Percentiles rank a stretch among this genome's conserved stretches.
These are phyloP conservation scores for Huntiella decipiens DNA, from an alignment of 2,329 filamentous ascomycete species.

Conservation along the genomic window DNA sequence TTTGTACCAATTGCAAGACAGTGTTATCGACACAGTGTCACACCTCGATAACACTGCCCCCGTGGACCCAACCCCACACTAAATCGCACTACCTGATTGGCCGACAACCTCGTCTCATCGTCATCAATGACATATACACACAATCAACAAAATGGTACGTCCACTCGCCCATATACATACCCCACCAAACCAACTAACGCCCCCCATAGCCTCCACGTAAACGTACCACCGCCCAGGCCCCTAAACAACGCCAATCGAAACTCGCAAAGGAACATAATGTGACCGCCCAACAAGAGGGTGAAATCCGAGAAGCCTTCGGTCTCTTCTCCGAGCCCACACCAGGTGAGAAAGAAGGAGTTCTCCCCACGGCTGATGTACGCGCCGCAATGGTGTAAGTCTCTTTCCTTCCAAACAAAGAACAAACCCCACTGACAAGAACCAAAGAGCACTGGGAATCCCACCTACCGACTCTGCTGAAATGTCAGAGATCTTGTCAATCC, in stretches of 20 bases:
- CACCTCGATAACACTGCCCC: too few relatives aligned
- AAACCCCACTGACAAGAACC: neutral
- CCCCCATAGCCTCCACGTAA: constrained; percentile 28
- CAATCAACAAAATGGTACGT: too few relatives aligned
- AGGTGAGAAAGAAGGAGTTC: constrained; percentile 53
- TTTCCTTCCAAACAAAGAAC: neutral
- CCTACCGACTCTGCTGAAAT: constrained; percentile 48
- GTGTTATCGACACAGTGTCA: too few relatives aligned
- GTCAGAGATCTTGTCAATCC: constrained; percentile 53
- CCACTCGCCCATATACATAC: too few relatives aligned
- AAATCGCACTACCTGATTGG: too few relatives aligned
- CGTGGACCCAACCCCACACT: too few relatives aligned
- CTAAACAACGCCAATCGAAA: constrained; percentile 49
- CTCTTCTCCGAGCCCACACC: constrained; percentile 58
- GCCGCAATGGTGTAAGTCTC: constrained; percentile 49
- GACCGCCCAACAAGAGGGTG: constrained; percentile 62
- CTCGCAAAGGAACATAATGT: constrained; percentile 86
- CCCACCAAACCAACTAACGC: neutral
- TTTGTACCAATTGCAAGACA: too few relatives aligned
- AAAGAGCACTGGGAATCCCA: constrained; percentile 62
- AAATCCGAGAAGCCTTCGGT: constrained; percentile 78
- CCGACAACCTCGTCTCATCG: too few relatives aligned
- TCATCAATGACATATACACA: too few relatives aligned
- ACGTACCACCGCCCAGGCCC: constrained; percentile 25
- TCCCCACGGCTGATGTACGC: constrained; percentile 48